Evolutionary conservation across 2,329 filamentous ascomycete species (phyloP), one percentile per base, ranked within the genome.

Genomic region (Trichoderma breve): DNA sequence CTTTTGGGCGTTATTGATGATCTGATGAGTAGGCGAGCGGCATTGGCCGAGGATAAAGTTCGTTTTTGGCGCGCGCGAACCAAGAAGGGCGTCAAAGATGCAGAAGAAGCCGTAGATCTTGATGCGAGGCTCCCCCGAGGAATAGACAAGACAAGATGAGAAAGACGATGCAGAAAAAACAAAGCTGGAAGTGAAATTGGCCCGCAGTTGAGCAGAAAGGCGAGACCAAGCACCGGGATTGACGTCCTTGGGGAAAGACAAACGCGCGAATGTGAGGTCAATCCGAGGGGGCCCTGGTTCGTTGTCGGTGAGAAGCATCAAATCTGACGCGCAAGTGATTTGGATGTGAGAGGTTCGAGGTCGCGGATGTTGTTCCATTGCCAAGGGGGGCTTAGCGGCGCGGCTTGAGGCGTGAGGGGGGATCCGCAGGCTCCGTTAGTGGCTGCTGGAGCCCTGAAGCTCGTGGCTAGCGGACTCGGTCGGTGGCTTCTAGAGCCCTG

Each of bases 291-390:
- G 39, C 67, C 66, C 67, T 57, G 68, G 68, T 43, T 71, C 68
- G 68, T 43, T 71, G 68, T 71, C 68, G 68, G 58, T 71, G 68
- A 71, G 68, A 64, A 32, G 68, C 51, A 71, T 43, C 39, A n/a
- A 43, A 43, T 71, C 58, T 26, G 68, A 71, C 68, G 68, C 68
- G 68, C 58, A 28, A 71, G 60, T 28, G 51, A 71, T 71, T 34
- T 60, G 28, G 18, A 60, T 53, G 47, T 53, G 57, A 34, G 39
- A 43, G 15, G 32, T 24, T 32, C n/a, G 34, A 34, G 39, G 68
- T 71, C 68, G 68, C 68, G 68, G 68, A 30, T 71, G 69, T 65
- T 70, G 57, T 32, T 30, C 55, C 43, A 9, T 61, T 57, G 18
- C 60, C 47, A 60, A 51, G 28, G 63, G 43, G 51, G 69, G 69